Evolutionary conservation across 208 protist species (phyloP).

Genomic region (Vickermania spadyakhi): DNA sequence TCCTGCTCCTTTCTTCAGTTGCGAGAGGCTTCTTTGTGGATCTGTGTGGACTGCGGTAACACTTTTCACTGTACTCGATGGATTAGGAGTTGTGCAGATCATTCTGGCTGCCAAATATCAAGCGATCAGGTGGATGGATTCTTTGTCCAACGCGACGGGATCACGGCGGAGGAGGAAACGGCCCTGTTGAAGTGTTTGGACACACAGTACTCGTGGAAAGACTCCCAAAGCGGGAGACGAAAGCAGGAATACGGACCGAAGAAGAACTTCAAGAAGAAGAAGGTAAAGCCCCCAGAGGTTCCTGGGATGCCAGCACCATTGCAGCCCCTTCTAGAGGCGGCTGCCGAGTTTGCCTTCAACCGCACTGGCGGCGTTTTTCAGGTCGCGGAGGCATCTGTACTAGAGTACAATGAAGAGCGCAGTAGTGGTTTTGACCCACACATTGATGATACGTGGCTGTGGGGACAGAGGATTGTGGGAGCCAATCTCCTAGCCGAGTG

Average conservation of each 20-base stretch:
- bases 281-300: slow-evolving; percentile 43
- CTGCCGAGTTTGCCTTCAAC: slow-evolving; percentile 13
- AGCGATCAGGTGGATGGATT: slow-evolving; percentile 28
- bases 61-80: slow-evolving; percentile 17
- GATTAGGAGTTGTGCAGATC: slow-evolving; percentile 36
- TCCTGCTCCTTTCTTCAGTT: slow-evolving; percentile 20
- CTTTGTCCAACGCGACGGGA: slow-evolving; percentile 26
- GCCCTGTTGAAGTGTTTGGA: slow-evolving; percentile 50
- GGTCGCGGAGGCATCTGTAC: slow-evolving; percentile 54
- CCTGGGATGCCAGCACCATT: slow-evolving; percentile 47
- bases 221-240: slow-evolving; percentile 77
- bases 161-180: slow-evolving; percentile 40
- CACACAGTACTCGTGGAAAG: slow-evolving; percentile 47
- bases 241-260: slow-evolving; percentile 82
- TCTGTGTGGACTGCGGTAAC: slow-evolving; percentile 29
- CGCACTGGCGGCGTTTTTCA: slow-evolving; percentile 24
- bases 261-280: slow-evolving; percentile 85
- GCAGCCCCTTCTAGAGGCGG: slow-evolving; percentile 20
- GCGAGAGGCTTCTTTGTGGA: neutral
- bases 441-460: slow-evolving; percentile 88
- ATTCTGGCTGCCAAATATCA: slow-evolving; percentile 8
- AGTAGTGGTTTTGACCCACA: slow-evolving; percentile 82
- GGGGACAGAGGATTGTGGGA: slow-evolving; percentile 74
- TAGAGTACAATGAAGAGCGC: slow-evolving; percentile 56
- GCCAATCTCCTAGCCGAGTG: slow-evolving; percentile 60